Percentiles rank a stretch among this genome's conserved stretches.
These are phyloP conservation scores for Peronospora destructor DNA, from an alignment of 352 stramenopile genomes.

Conservation along the genomic window DNA sequence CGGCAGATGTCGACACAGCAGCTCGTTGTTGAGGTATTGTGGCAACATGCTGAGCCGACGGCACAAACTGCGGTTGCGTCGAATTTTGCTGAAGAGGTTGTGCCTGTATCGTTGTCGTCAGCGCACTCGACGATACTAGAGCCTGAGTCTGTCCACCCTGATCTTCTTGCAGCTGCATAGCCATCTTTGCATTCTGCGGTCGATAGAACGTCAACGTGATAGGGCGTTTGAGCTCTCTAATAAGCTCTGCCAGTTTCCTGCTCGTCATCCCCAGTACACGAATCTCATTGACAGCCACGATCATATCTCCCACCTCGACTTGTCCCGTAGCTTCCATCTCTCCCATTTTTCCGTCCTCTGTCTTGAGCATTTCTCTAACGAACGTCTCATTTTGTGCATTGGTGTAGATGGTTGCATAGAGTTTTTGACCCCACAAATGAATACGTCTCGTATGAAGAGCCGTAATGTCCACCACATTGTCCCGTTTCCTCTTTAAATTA, in stretches of 20 bases:
- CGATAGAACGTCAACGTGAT: constrained; percentile 42
- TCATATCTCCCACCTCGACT: constrained; percentile 45
- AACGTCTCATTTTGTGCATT: constrained; percentile 38
- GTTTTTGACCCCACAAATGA: constrained; percentile 47
- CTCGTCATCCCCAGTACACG: constrained; percentile 33
- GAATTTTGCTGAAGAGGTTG: constrained; percentile 2
- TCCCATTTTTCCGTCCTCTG: constrained; percentile 34
- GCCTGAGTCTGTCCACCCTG: neutral
- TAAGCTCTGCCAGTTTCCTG: constrained; percentile 41
- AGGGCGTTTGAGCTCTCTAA: constrained; percentile 35
- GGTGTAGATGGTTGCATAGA: constrained; percentile 65
- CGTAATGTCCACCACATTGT: constrained; percentile 10
- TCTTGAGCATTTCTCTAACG: constrained; percentile 48
- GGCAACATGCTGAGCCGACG: constrained; percentile 5
- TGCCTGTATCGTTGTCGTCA: neutral
- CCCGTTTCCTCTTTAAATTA: constrained; percentile 40
- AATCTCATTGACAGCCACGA: constrained; percentile 41
- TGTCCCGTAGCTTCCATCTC: constrained; percentile 57
- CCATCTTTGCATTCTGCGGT: constrained; percentile 6
- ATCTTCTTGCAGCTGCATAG: constrained; percentile 1
- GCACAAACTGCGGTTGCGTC: constrained; percentile 2
- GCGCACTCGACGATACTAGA: neutral
- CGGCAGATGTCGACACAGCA: neutral
- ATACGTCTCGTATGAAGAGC: constrained; percentile 23
- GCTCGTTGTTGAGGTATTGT: neutral